phyloP scores from a whole-genome alignment of 306 rosid species.

The Trifolium subterraneum region DNA sequence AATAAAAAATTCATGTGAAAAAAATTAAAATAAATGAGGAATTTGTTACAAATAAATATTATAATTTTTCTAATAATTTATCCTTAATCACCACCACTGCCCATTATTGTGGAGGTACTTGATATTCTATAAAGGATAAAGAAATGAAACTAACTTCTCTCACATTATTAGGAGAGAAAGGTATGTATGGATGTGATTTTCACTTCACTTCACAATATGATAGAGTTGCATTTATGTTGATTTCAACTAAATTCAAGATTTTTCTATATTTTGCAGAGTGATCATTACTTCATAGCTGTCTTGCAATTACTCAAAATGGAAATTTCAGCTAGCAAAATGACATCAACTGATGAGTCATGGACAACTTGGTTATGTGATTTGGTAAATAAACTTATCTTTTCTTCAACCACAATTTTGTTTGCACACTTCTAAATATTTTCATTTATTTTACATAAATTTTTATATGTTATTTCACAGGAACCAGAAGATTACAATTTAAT shows the following conservation, averaged over 20 bases:
- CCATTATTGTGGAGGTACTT: background rate
- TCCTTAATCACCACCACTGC: too few species aligned
- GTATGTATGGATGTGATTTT: conserved; percentile 1
- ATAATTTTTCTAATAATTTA: too few species aligned
- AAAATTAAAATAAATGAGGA: too few species aligned
- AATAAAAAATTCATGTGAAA: too few species aligned
- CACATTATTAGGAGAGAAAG: background rate
- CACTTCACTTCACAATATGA: background rate
- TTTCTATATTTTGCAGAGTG: conserved; percentile 2
- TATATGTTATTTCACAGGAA: conserved; percentile 38
- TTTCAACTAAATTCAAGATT: background rate
- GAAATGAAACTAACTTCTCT: background rate
- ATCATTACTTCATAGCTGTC: conserved; percentile 2
- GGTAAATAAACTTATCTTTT: conserved; percentile 48
- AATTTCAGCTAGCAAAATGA: conserved; percentile 14
- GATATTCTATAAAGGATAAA: background rate
- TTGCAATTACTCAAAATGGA: conserved; percentile 9
- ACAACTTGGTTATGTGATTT: conserved; percentile 61
- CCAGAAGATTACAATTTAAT: conserved; percentile 48
- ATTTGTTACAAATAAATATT: too few species aligned
- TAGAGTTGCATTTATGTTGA: background rate
- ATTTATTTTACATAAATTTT: conserved; percentile 16
- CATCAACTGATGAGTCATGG: conserved; percentile 57
- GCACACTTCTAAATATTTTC: background rate
- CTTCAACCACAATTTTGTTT: background rate